These are phyloP conservation scores for Suillus tomentosus DNA, from an alignment of 768 basidiomycete genomes.

Conservation along the genomic window DNA sequence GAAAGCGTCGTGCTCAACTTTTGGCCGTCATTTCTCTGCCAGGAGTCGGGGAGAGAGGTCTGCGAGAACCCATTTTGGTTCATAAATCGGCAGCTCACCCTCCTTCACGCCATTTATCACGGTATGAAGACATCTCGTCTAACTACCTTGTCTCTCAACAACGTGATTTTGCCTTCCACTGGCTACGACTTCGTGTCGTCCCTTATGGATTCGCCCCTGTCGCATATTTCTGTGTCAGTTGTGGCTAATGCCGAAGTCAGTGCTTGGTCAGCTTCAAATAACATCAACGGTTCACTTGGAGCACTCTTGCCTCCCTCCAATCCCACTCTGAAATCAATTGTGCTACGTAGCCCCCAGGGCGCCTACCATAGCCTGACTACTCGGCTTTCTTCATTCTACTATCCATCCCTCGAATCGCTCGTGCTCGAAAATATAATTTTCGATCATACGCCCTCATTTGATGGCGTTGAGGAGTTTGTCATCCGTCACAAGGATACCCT, in stretches of 20 bases:
- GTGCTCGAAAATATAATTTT: conserved; percentile 34
- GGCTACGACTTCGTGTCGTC: conserved; percentile 31
- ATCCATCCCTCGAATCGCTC: conserved; percentile 31
- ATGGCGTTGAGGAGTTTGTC: conserved; percentile 33
- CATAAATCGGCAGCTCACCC: conserved; percentile 28
- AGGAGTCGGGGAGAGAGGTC: conserved; percentile 21
- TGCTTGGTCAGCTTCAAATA: conserved; percentile 33
- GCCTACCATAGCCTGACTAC: conserved; percentile 30
- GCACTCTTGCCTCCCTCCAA: conserved; percentile 28
- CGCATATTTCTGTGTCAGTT: conserved; percentile 33
- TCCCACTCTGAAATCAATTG: conserved; percentile 25
- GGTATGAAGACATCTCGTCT: conserved; percentile 24
- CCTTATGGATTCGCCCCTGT: conserved; percentile 27
- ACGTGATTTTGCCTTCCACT: conserved; percentile 24
- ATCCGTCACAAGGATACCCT: conserved; percentile 32
- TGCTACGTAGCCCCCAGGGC: conserved; percentile 30
- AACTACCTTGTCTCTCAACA: conserved; percentile 27
- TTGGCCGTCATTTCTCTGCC: conserved; percentile 32
- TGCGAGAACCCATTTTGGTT: conserved; percentile 34
- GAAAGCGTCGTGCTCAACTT: conserved; percentile 31
- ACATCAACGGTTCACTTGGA: conserved; percentile 26
- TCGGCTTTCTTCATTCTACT: conserved; percentile 24
- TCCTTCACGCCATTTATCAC: conserved; percentile 29
- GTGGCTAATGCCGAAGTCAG: conserved; percentile 32
- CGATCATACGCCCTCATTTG: conserved; percentile 21